Base-by-base conservation (phyloP, 2,329 filamentous ascomycete species). In the Trichoderma atroviride region DNA sequence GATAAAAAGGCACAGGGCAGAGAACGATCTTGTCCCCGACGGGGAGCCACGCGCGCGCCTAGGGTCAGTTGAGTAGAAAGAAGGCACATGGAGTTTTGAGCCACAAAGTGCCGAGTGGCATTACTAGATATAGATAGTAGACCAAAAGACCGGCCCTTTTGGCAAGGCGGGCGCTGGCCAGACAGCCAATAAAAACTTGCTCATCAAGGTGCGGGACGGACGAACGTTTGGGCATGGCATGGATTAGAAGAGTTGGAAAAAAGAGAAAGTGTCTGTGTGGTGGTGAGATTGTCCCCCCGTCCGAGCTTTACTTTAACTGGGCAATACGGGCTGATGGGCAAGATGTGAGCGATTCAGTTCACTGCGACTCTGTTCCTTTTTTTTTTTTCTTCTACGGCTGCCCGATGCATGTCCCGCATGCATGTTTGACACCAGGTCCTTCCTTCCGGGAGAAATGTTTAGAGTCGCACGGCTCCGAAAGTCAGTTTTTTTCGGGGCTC, bases 181-280 rank as follows among this genome's bases (percentile, higher is more conserved):
- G 13, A 59, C 58, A 64, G 74, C 79, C 79, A 81, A 81, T 81
- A 71, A 75, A 81, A 81, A 81, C 79, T 79, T 81, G 80, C 80
- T 81, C 80, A 74, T 29, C 11, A 40, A 56, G 55, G 66, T 47
- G 60, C 59, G 65, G 65, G 65, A 67, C 64, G 55, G 52, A 27
- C 35, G 29, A 65, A 61, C 55, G n/a, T 27, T 37, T 13, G 3
- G 33, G 11, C 33, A 35, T 13, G 56, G 61, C 61, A 61, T 35
- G 50, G 33, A 13, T 19, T 22, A 58, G 29, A 50, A 58, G 52
- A 5, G 33, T 35, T 35, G 33, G 33, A 35, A 35, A 35, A 35
- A 10, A 29, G 13, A 16, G 29, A 43, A 43, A 10, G 40, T 9
- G 40, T 43, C 40, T n/a, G 40, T 19, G 62, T 19, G 22, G 62